Base-by-base conservation (phyloP, 495 filamentous ascomycete species). In the Penicillium argentinense region DNA sequence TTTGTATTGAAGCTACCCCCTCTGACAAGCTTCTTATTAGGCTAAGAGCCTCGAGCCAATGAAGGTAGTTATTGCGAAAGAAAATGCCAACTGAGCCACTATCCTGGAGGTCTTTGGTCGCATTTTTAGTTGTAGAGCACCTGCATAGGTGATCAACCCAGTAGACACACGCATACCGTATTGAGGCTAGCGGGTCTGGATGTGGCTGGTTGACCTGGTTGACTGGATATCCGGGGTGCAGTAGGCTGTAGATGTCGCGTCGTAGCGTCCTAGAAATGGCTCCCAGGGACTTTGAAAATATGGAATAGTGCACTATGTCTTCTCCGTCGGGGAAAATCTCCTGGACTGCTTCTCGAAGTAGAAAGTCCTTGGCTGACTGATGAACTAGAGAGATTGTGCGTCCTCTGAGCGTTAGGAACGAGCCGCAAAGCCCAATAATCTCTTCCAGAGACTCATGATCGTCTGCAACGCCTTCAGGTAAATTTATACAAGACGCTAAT, bases 361-460 rank as follows among this genome's bases (percentile, higher is more conserved):
- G 33, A 39, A 49, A 73, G 26, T 74, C 69, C 28, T 67, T 69
- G n/a, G 61, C 72, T 3, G 72, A 75, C 42, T 72, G 68, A 51
- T 75, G 68, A 16, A 75, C 47, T 28, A 74, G 56, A 19, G 49
- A 61, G 30, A 74, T 49, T 0, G 25, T 51, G 16, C 54, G 17
- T 2, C 63, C 39, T 16, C 52, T 49, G 21, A 67, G 23, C 3
- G 42, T 45, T 16, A 53, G 43, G 24, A 54, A 54, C 14, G 50
- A 59, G 2, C 45, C 40, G 47, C 49, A 54, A 5, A 53, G 12
- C 8, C 22, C 40, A 14, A 60, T 47, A 22, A 54, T 47, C 25
- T 51, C 42, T 9, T 45, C 17, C 13, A 53, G 13, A 14, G 32
- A 16, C 8, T 39, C 45, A 26, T 23, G 12, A 6, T 17, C 22